phyloP scores from a whole-genome alignment of 495 filamentous ascomycete species.

The Terfezia boudieri region DNA sequence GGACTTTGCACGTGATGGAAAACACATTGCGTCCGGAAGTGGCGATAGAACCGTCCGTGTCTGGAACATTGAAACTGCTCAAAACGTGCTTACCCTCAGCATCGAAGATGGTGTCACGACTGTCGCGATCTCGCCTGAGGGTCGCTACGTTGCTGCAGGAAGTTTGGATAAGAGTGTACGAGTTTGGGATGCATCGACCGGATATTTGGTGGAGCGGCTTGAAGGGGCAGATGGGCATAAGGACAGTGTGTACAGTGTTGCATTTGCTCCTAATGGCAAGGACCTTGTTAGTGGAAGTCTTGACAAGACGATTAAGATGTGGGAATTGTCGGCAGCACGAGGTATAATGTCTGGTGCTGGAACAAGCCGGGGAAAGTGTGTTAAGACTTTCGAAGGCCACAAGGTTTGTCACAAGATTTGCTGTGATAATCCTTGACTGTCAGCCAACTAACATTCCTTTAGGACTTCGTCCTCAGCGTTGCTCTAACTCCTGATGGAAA shows the following conservation, averaged over 20 bases:
- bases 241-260: conserved; percentile 81
- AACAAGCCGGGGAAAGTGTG: conserved; percentile 55
- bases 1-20: conserved; percentile 69
- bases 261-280: conserved; percentile 69
- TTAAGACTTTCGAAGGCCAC: conserved; percentile 79
- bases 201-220: conserved; percentile 61
- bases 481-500: conserved; percentile 68
- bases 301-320: conserved; percentile 91
- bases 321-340: conserved; percentile 56
- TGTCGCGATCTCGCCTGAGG: conserved; percentile 76
- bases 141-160: conserved; percentile 66
- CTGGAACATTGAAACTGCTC: conserved; percentile 63
- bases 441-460: not conserved
- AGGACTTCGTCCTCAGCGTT: conserved; percentile 84
- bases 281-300: conserved; percentile 75
- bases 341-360: conserved; percentile 36
- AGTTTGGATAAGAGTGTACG: conserved; percentile 79
- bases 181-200: conserved; percentile 65
- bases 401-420: conserved; percentile 34
- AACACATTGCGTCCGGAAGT: conserved; percentile 71
- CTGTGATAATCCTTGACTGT: too few species aligned
- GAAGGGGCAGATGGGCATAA: conserved; percentile 75
- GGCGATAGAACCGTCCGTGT: conserved; percentile 73
- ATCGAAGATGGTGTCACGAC: conserved; percentile 85
- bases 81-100: conserved; percentile 49